A percentile compares a stretch with the other conserved stretches of the same genome.
These are phyloP conservation scores for Sechiopsis laciniata DNA, from an alignment of 306 rosid species.

Conservation along the genomic window DNA sequence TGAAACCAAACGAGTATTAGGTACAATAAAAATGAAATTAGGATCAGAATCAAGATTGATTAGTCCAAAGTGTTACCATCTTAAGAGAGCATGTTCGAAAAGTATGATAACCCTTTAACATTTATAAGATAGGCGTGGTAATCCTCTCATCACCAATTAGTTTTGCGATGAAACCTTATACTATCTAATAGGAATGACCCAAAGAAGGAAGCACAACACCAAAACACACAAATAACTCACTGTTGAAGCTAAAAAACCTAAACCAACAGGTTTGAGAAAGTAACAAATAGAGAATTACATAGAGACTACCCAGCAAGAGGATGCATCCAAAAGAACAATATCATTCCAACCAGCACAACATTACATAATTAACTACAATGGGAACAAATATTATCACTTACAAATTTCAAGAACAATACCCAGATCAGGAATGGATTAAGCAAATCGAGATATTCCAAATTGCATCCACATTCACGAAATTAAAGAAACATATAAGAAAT, in stretches of 20 bases:
- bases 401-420: neutral
- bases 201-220: neutral
- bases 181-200: neutral
- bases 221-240: neutral
- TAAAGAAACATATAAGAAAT: neutral
- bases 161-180: no score
- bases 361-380: neutral
- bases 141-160: no score
- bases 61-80: no score
- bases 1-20: no score
- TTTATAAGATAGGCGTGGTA: no score
- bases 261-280: neutral
- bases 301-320: conserved; percentile 11
- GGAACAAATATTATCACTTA: neutral
- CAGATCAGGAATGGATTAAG: conserved; percentile 1
- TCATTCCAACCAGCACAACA: neutral
- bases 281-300: neutral
- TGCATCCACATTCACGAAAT: no score
- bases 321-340: neutral
- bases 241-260: neutral
- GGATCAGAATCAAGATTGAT: no score
- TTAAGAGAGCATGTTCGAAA: no score
- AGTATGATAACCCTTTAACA: no score
- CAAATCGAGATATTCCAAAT: neutral
- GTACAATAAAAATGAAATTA: no score